Conservation (phyloP, 2,329 filamentous ascomycete genomes). For the Pseudonectria foliicola region DNA sequence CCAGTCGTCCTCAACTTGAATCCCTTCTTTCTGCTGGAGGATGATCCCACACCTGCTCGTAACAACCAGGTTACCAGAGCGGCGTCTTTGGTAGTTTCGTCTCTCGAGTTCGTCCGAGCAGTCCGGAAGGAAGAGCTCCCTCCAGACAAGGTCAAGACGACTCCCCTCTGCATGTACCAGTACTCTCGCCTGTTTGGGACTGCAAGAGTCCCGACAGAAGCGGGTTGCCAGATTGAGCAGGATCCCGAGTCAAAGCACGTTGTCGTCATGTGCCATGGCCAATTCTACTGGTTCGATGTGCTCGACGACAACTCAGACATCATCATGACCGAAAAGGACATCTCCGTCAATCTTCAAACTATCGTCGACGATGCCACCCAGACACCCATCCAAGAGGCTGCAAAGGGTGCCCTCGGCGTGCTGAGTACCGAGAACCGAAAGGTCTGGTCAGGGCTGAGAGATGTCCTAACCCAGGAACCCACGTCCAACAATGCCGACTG, state of each 20-base stretch:
- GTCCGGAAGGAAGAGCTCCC: slow-evolving; percentile 89
- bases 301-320: slow-evolving; percentile 89
- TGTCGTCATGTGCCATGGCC: slow-evolving; percentile 86
- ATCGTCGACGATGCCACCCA: slow-evolving; percentile 87
- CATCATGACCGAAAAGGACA: slow-evolving; percentile 95
- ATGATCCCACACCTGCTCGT: slow-evolving; percentile 91
- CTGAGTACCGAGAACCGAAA: slow-evolving; percentile 95
- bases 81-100: slow-evolving; percentile 83
- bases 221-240: slow-evolving; percentile 93
- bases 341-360: slow-evolving; percentile 83
- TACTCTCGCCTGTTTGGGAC: slow-evolving; percentile 94
- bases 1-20: slow-evolving; percentile 96
- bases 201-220: slow-evolving; percentile 84
- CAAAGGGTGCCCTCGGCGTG: slow-evolving; percentile 90
- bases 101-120: slow-evolving; percentile 85
- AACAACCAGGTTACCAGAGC: slow-evolving; percentile 96
- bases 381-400: slow-evolving; percentile 85
- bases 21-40: slow-evolving; percentile 93
- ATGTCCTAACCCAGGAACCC: slow-evolving; percentile 77
- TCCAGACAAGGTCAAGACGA: slow-evolving; percentile 76
- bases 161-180: slow-evolving; percentile 95
- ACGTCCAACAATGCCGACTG: slow-evolving; percentile 94
- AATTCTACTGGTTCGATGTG: slow-evolving; percentile 99
- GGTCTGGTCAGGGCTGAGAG: slow-evolving; percentile 85
- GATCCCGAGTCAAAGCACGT: slow-evolving; percentile 90